phyloP scores from a whole-genome alignment of 768 basidiomycete genomes.

The Myochromella boudieri region DNA sequence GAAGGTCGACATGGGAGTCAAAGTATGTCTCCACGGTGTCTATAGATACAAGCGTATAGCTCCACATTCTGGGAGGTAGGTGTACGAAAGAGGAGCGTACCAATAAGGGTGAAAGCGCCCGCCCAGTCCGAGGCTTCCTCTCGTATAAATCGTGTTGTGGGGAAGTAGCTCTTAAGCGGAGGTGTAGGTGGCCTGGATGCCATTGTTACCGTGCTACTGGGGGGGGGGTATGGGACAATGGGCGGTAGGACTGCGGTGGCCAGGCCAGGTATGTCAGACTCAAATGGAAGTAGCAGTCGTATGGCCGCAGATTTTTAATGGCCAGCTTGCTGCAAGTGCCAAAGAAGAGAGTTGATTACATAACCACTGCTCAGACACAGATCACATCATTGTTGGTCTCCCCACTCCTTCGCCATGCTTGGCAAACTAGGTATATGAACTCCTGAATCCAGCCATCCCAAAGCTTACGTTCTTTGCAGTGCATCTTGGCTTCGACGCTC shows the following conservation, averaged over 20 bases:
- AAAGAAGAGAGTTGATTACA: slow-evolving; percentile 11
- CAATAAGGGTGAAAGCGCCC: slow-evolving; percentile 83
- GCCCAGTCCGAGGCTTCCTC: slow-evolving; percentile 79
- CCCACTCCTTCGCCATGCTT: slow-evolving; percentile 42
- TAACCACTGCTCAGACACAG: slow-evolving; percentile 10
- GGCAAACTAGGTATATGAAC: slow-evolving; percentile 50
- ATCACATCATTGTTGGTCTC: slow-evolving; percentile 13
- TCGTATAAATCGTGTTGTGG: slow-evolving; percentile 57
- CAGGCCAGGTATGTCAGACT: no score
- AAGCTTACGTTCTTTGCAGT: slow-evolving; percentile 30
- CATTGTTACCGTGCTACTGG: slow-evolving; percentile 26
- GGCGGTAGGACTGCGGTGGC: background rate
- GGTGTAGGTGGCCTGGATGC: slow-evolving; percentile 45
- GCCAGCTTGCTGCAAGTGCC: slow-evolving; percentile 3
- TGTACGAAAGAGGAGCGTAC: slow-evolving; percentile 38
- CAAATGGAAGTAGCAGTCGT: slow-evolving; percentile 10
- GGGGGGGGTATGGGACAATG: slow-evolving; percentile 7
- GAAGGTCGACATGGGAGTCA: slow-evolving; percentile 82
- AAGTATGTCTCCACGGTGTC: slow-evolving; percentile 96
- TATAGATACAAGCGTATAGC: slow-evolving; percentile 30
- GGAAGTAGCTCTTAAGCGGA: slow-evolving; percentile 54
- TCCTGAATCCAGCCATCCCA: slow-evolving; percentile 2
- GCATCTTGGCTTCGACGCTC: slow-evolving; percentile 74
- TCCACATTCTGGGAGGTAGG: slow-evolving; percentile 21
- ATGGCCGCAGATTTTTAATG: background rate